Evolutionary conservation across 371 early-diverging fungal species (phyloP).

Genomic region (Dipsacomyces acuminosporus): DNA sequence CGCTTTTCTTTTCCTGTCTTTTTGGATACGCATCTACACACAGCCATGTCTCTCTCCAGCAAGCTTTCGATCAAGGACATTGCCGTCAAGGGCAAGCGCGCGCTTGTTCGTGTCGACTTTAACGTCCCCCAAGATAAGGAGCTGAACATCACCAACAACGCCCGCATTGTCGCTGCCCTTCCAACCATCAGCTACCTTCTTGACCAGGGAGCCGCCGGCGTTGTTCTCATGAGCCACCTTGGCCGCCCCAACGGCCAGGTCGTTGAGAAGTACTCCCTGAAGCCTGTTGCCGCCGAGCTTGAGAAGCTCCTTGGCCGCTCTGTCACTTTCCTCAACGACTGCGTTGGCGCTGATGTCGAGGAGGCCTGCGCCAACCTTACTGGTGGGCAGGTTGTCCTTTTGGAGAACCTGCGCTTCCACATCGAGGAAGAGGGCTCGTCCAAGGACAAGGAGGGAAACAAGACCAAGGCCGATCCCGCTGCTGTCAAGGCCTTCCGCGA

Average conservation of each 20-base stretch:
- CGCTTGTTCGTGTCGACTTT: slow-evolving; percentile 97
- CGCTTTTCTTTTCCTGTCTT: neutral
- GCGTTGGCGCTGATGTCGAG: slow-evolving; percentile 90
- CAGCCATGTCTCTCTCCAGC: slow-evolving; percentile 51
- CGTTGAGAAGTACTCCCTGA: slow-evolving; percentile 83
- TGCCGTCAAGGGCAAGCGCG: slow-evolving; percentile 82
- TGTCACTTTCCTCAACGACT: slow-evolving; percentile 90
- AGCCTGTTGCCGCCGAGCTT: slow-evolving; percentile 89
- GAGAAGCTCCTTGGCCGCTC: slow-evolving; percentile 71
- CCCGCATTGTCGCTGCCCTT: slow-evolving; percentile 94
- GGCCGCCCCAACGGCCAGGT: slow-evolving; percentile 97
- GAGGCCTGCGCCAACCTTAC: slow-evolving; percentile 67
- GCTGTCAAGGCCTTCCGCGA: slow-evolving; percentile 82
- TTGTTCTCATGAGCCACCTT: slow-evolving; percentile 96
- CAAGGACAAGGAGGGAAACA: slow-evolving; percentile 79
- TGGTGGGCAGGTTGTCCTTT: slow-evolving; percentile 84
- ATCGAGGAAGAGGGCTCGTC: slow-evolving; percentile 96
- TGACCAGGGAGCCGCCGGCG: slow-evolving; percentile 72
- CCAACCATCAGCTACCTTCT: slow-evolving; percentile 94
- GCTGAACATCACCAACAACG: slow-evolving; percentile 92
- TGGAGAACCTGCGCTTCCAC: slow-evolving; percentile 99
- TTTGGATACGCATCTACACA: neutral
- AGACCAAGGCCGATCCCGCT: slow-evolving; percentile 83
- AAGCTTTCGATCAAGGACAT: slow-evolving; percentile 83
- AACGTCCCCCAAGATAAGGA: slow-evolving; percentile 94